Percentiles rank a stretch among this genome's conserved stretches.
These are phyloP conservation scores for Penicillium daleae DNA, from an alignment of 495 filamentous ascomycete genomes.

Conservation along the genomic window DNA sequence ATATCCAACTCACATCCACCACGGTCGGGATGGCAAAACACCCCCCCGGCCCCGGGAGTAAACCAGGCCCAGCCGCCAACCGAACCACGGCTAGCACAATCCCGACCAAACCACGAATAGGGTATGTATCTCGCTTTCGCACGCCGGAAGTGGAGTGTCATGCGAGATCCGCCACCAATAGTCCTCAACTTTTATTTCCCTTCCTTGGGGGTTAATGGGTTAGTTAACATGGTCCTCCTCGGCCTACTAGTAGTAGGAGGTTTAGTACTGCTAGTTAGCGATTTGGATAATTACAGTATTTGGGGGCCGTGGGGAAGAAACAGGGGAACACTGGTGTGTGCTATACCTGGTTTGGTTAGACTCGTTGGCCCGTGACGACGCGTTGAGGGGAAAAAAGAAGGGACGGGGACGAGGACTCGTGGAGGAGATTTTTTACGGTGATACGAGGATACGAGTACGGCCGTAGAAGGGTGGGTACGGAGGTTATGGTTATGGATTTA, in stretches of 20 bases:
- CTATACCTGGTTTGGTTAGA: not conserved
- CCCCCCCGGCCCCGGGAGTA: too few species aligned
- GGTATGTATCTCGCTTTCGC: not conserved
- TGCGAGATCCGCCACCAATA: not conserved
- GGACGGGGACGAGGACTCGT: too few species aligned
- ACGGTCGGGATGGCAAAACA: too few species aligned
- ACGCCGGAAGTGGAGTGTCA: not conserved
- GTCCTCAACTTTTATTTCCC: not conserved
- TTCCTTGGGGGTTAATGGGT: too few species aligned
- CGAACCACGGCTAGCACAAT: not conserved
- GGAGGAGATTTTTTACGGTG: not conserved
- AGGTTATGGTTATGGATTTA: too few species aligned
- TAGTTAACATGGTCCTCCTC: too few species aligned
- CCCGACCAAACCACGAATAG: too few species aligned
- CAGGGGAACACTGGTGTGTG: not conserved
- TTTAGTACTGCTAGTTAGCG: not conserved
- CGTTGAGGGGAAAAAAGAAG: not conserved
- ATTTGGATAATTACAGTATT: not conserved
- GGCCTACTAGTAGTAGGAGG: too few species aligned
- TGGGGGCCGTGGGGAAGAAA: not conserved
- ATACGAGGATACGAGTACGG: constrained; percentile 6
- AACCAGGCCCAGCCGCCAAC: not conserved
- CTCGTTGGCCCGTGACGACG: not conserved
- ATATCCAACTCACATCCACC: too few species aligned
- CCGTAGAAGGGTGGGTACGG: not conserved